phyloP scores from a whole-genome alignment of 73 alveolate species.

The Tetrahymena malaccensis region DNA sequence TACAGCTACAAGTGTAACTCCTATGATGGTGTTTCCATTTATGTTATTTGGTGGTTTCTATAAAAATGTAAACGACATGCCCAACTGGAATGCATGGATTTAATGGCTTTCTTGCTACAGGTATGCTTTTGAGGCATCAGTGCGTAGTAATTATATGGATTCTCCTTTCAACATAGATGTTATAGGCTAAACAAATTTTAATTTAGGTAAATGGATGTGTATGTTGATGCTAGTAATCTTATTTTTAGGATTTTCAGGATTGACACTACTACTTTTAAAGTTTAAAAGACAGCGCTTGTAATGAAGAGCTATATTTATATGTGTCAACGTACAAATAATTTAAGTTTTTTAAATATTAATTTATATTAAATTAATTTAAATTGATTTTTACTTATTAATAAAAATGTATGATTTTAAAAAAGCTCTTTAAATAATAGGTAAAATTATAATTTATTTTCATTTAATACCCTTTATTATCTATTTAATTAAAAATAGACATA shows the following conservation, averaged over 20 bases:
- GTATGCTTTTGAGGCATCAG: neutral
- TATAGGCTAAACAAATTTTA: neutral
- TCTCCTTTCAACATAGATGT: neutral
- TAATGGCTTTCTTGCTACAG: neutral
- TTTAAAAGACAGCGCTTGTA: neutral
- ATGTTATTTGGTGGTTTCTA: neutral
- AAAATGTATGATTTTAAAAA: too few species aligned
- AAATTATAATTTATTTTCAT: too few species aligned
- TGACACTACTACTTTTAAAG: neutral
- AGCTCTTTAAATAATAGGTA: too few species aligned
- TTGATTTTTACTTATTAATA: too few species aligned
- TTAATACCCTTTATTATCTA: too few species aligned
- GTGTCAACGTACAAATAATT: too few species aligned
- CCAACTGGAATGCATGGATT: neutral
- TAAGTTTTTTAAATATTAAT: too few species aligned
- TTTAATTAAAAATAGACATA: too few species aligned
- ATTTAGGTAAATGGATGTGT: neutral
- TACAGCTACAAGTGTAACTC: conserved; percentile 39
- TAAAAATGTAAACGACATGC: neutral
- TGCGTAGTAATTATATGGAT: neutral
- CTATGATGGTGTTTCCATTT: neutral
- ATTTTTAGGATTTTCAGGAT: neutral
- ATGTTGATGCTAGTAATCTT: neutral
- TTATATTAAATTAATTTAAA: too few species aligned
- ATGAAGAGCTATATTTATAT: neutral